phyloP scores from a whole-genome alignment of 208 protist species.

The Zelonia costaricensis region DNA sequence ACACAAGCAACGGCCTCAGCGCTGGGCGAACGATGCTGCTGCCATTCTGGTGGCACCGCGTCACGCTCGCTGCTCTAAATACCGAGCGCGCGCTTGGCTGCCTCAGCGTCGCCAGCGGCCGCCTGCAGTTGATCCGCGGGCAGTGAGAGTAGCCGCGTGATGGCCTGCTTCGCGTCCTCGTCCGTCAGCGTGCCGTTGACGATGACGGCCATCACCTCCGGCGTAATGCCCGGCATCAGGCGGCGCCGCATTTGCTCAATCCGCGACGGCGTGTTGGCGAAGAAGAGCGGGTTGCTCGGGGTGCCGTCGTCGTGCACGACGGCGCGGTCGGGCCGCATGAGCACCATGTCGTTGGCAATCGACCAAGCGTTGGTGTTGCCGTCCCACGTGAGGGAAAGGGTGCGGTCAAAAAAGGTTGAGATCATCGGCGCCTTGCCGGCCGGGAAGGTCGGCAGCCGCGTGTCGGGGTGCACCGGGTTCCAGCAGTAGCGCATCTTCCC shows the following conservation, averaged over 20 bases:
- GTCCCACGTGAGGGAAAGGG: slow-evolving; percentile 49
- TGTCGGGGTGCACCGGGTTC: slow-evolving; percentile 43
- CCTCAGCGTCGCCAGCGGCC: slow-evolving; percentile 33
- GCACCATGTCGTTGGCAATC: slow-evolving; percentile 85
- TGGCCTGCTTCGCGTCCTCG: slow-evolving; percentile 40
- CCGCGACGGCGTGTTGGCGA: slow-evolving; percentile 49
- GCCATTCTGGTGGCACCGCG: no score
- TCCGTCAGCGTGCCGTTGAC: slow-evolving; percentile 41
- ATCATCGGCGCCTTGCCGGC: slow-evolving; percentile 47
- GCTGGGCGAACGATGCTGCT: no score
- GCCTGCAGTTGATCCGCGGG: slow-evolving; percentile 45
- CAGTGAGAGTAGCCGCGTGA: slow-evolving; percentile 32
- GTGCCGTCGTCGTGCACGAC: slow-evolving; percentile 62
- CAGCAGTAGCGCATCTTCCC: slow-evolving; percentile 70
- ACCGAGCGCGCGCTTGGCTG: slow-evolving; percentile 31
- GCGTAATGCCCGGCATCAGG: slow-evolving; percentile 40
- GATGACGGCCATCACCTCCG: slow-evolving; percentile 63
- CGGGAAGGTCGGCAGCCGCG: slow-evolving; percentile 38
- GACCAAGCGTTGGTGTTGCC: slow-evolving; percentile 33
- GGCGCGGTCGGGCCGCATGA: slow-evolving; percentile 69
- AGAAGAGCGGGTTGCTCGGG: slow-evolving; percentile 62
- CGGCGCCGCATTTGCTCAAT: slow-evolving; percentile 69
- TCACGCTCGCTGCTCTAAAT: no score
- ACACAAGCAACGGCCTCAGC: neutral
- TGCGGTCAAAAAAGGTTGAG: slow-evolving; percentile 84